phyloP scores from a whole-genome alignment of 331 rosid species.

The Acacia concinna region DNA sequence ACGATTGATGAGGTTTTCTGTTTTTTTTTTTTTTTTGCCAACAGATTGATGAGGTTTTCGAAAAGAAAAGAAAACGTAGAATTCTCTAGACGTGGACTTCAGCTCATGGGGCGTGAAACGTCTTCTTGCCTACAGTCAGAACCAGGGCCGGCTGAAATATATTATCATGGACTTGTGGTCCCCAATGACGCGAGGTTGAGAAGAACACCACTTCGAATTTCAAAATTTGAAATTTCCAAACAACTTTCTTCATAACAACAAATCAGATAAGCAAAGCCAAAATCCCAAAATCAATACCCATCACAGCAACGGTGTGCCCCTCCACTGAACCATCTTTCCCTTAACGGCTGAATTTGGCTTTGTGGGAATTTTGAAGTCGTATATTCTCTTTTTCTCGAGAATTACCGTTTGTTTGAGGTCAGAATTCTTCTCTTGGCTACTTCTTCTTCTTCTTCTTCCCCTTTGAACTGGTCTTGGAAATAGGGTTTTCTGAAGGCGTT shows the following conservation, averaged over 20 bases:
- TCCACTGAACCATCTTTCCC: background rate
- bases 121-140: background rate
- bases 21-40: no score
- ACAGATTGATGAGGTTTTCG: background rate
- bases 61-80: background rate
- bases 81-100: background rate
- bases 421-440: background rate
- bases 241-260: background rate
- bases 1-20: background rate
- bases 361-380: background rate
- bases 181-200: background rate
- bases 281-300: background rate
- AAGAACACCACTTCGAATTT: background rate
- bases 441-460: background rate
- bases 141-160: background rate
- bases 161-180: background rate
- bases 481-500: conserved; percentile 34
- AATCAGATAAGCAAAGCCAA: background rate
- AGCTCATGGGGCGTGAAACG: background rate
- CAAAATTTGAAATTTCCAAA: conserved; percentile 1
- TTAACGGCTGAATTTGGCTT: background rate
- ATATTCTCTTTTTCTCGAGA: conserved; percentile 1
- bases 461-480: conserved; percentile 13
- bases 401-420: conserved; percentile 11
- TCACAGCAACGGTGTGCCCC: background rate